Percentiles rank a stretch among this genome's conserved stretches.
These are phyloP conservation scores for Silene coronaria DNA, from an alignment of 179 eudicot genomes.

Conservation along the genomic window DNA sequence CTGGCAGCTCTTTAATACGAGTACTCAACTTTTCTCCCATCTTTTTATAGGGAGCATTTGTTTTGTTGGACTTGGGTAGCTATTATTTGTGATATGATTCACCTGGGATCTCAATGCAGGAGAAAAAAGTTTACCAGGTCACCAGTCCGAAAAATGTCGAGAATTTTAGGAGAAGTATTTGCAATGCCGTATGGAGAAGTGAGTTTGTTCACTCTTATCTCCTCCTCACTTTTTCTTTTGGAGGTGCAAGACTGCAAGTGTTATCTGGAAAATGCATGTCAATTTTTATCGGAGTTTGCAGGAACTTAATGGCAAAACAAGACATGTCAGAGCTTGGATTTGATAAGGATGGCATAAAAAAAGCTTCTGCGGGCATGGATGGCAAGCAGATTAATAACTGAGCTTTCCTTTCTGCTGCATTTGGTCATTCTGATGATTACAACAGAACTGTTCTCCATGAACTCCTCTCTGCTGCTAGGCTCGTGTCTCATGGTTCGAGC, in stretches of 20 bases:
- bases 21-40: background rate
- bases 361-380: slow-evolving; percentile 33
- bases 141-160: slow-evolving; percentile 71
- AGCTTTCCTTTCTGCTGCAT: slow-evolving; percentile 7
- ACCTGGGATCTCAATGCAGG: slow-evolving; percentile 41
- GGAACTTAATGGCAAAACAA: slow-evolving; percentile 96
- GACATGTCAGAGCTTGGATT: slow-evolving; percentile 92
- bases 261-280: background rate
- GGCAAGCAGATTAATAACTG: slow-evolving; percentile 19
- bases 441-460: no score
- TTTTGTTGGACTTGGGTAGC: background rate
- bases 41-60: background rate
- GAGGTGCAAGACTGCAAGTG: background rate
- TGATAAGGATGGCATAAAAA: slow-evolving; percentile 32
- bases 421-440: background rate
- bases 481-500: no score
- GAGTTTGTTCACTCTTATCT: slow-evolving; percentile 25
- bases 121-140: slow-evolving; percentile 77
- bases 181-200: slow-evolving; percentile 92
- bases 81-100: background rate
- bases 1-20: slow-evolving; percentile 41
- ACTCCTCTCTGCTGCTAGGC: no score
- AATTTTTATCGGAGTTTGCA: slow-evolving; percentile 26
- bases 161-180: slow-evolving; percentile 73
- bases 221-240: background rate